Base-by-base conservation (phyloP, 495 filamentous ascomycete species). In the Neurospora tetraspora region DNA sequence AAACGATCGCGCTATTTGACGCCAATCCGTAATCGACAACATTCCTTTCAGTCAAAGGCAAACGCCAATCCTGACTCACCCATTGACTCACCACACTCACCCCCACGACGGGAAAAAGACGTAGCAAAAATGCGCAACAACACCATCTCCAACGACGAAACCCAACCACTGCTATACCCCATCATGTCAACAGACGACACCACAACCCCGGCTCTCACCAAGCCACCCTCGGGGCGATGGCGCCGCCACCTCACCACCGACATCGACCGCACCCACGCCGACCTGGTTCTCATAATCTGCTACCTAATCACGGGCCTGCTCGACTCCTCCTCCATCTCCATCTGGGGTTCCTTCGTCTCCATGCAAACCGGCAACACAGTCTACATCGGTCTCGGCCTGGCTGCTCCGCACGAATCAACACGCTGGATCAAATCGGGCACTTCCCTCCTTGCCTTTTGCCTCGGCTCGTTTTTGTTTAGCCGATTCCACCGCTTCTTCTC, bases 351-450 rank as follows among this genome's bases (percentile, higher is more conserved):
- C 1, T 93, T 94, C 76, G 91, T 91, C 34, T 91, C 88, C 75
- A 93, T 94, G 91, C 91, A 94, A 77, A 93, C 91, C 34, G 91
- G 91, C 68, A 94, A 94, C 79, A 92, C 91, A 0, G 88, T 94
- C 18, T 93, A 92, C 77, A 81, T 92, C 31, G 91, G 89, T 6
- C 85, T 94, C 6, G 91, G 91, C 0, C 77, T 93, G 1, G 81
- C 84, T 3, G 82, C 85, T 0, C 91, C 89, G 0, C 74, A 76
- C 10, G 83, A 82, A 36, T 86, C 83, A 0, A 85, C 83, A 7
- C 84, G 88, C 10, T 92, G 89, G 89, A 86, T 91, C 77, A 91
- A 91, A 78, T 89, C 91, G 2, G 84, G 83, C 5, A 83, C 84
- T 8, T 92, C 91, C 0, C 86, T 93, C 31, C 76, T 78, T n/a